Base-by-base conservation (phyloP, 257 asterid species). In the Petunia secreta region DNA sequence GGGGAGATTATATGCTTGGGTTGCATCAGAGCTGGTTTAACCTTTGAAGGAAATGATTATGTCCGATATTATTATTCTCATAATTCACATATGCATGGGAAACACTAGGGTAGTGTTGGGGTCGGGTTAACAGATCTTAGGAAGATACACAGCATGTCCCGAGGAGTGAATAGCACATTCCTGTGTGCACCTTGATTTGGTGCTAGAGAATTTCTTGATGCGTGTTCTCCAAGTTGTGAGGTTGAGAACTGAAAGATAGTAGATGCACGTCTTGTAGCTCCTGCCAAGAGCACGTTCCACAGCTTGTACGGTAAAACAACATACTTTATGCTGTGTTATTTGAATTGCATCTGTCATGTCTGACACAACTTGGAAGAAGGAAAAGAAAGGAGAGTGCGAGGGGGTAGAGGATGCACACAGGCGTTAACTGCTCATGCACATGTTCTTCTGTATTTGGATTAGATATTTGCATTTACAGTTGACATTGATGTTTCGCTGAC, bases 71-170 rank as follows among this genome's bases (percentile, higher is more conserved):
- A 67, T 67, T 41, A 67, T 40, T 7, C 75, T 43, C 75, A 67
- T 43, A n/a, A 52, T 67, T 67, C 3, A 3, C 75, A 67, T 67
- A 67, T 41, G 39, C 54, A 43, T 67, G 54, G 75, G 55, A 67
- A 67, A 43, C 75, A 67, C 75, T 43, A 67, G 55, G 75, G 38
- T 67, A 7, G 75, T 13, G 8, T 67, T 67, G 75, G 75, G 53
- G 53, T 48, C 15, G 75, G 75, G 38, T 67, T 67, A 41, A 43
- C 41, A n/a, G 36, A 41, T 67, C 55, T 41, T 67, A n/a, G 75
- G 65, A 60, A 39, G 55, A 67, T 67, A 67, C 54, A 1, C 7
- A 41, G 54, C 39, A 43, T 34, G 75, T 43, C 75, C 54, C 43
- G 10, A 15, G 15, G 37, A 66, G 75, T 41, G 37, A n/a, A n/a